phyloP scores from a whole-genome alignment of 78 protist genomes.

The Monosiga brevicollis region DNA sequence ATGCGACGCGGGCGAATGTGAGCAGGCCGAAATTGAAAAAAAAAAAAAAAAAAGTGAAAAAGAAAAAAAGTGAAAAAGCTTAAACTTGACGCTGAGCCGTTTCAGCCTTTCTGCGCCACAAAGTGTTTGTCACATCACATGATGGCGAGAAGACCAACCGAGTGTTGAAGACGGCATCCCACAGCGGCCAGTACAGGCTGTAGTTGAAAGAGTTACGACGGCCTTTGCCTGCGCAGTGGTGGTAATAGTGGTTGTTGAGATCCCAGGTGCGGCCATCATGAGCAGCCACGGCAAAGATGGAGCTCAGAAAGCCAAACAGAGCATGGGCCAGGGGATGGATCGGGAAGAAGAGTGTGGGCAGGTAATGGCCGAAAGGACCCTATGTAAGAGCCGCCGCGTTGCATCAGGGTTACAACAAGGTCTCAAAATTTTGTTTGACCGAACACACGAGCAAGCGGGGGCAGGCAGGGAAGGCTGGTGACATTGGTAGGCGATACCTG shows the following conservation, averaged over 20 bases:
- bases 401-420: too few species aligned
- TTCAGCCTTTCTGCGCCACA: neutral
- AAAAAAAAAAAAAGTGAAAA: neutral
- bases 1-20: neutral
- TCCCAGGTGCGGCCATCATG: slow-evolving; percentile 7
- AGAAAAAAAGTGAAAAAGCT: neutral
- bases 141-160: neutral
- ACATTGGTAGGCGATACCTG: neutral
- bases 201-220: slow-evolving; percentile 1
- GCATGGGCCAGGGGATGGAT: neutral
- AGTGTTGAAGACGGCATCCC: slow-evolving; percentile 2
- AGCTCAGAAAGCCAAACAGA: slow-evolving; percentile 3
- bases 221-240: neutral
- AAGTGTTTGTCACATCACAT: neutral
- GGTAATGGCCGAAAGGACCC: neutral
- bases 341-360: neutral
- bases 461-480: neutral
- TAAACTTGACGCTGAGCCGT: neutral
- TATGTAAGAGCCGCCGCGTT: neutral
- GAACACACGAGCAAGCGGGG: neutral
- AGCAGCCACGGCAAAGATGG: slow-evolving; percentile 11
- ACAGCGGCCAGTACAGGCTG: slow-evolving; percentile 9
- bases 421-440: too few species aligned
- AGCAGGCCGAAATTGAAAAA: neutral
- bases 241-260: neutral